These are phyloP conservation scores for Hebeloma cylindrosporum DNA, from an alignment of 768 basidiomycete species.

Conservation along the genomic window DNA sequence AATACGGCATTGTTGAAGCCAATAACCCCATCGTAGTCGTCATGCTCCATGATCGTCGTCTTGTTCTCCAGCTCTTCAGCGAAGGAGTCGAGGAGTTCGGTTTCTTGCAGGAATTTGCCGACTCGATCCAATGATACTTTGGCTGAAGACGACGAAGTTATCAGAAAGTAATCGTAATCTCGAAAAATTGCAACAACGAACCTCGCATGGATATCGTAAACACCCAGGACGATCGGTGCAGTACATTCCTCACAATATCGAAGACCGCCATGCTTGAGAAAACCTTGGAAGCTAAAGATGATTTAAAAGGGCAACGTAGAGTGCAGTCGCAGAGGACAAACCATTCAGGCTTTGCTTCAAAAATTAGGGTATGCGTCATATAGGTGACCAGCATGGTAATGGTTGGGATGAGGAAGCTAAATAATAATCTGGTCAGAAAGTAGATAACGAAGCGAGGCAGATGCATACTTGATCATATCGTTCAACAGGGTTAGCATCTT, in stretches of 20 bases:
- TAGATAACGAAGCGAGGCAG: not conserved
- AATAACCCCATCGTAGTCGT: conserved; percentile 28
- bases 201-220: conserved; percentile 30
- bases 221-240: conserved; percentile 18
- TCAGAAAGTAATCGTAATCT: not conserved
- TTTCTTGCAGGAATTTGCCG: conserved; percentile 42
- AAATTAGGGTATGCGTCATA: conserved; percentile 50
- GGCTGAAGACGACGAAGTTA: conserved; percentile 1
- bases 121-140: conserved; percentile 68
- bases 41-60: not conserved
- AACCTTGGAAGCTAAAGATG: conserved; percentile 46
- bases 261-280: conserved; percentile 64
- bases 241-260: conserved; percentile 35
- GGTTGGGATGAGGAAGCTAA: conserved; percentile 62
- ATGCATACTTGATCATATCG: conserved; percentile 14
- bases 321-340: conserved; percentile 2
- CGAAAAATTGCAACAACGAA: not conserved
- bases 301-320: not conserved
- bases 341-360: conserved; percentile 27
- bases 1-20: conserved; percentile 57
- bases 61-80: conserved; percentile 9
- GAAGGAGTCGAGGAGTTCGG: conserved; percentile 46
- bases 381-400: conserved; percentile 70
- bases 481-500: conserved; percentile 15
- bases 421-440: not conserved